Base-by-base conservation (phyloP, 148 eudicot genomes). In the Drosera capensis region DNA sequence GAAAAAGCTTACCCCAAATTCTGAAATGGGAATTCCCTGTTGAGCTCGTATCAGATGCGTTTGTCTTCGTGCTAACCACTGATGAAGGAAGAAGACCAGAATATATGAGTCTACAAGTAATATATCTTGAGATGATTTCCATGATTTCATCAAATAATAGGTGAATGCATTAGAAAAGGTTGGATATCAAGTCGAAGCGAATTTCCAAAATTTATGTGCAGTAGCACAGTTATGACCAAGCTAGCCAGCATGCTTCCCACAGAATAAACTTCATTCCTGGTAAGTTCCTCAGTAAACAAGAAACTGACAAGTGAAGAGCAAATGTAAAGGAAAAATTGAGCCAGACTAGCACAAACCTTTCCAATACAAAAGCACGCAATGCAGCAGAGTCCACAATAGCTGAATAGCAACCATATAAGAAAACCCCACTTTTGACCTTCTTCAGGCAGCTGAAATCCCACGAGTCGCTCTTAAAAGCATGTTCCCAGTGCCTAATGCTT, bases 381-480 rank as follows among this genome's bases (percentile, higher is more conserved):
- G 68, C 94, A 80, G 25, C 66, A 37, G 49, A 90, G 99, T 60
- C 94, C 99, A 60, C 82, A 78, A 51, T 78, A 90, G 68, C 99
- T 90, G 66, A 90, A 90, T 44, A 90, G 70, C 68, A 90, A 59
- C 95, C 99, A 90, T 59, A 90, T 79, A 48, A 90, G 74, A 55
- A 90, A 90, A 25, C 95, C 99, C 93, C 93, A 84, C 43, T 81
- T 90, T 70, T 85, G 99, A 41, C 95, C 93, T 63, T 81, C 76
- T 74, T 85, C 88, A 17, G 95, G 93, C 71, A 90, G 63, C 99
- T 92, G 80, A 55, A 70, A 51, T 38, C 31, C 46, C 47, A 65
- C 18, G 15, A 46, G 30, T 47, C 18, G 60, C 40, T 45, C 49
- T 14, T 40, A 39, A 7, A 51, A 28, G 19, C 14, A 11, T n/a